Base-by-base conservation (phyloP, 208 protist species). In the Trypanosoma lewisi region DNA sequence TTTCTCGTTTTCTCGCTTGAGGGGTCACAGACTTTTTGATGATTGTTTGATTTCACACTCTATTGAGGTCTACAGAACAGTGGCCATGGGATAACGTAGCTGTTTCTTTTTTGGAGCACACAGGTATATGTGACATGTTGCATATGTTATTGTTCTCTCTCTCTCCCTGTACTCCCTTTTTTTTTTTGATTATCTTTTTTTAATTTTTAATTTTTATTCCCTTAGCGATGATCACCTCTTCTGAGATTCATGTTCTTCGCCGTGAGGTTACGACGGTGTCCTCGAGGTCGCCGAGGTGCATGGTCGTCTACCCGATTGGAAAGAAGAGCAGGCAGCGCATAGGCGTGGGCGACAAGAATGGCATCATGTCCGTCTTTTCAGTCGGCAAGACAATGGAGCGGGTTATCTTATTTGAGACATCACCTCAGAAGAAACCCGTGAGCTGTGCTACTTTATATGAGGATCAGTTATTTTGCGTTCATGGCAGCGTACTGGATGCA, bases 391-490 rank as follows among this genome's bases (percentile, higher is more conserved):
- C 52, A 8, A 60, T 79, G 37, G 80, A 93, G 39, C 65, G 67
- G 2, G 72, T 79, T 47, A 14, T 60, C 6, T 67, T 65, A 48
- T 92, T 94, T 69, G 63, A 77, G 12, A 85, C 81, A 31, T 54
- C 69, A 21, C 49, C 70, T 31, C 63, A 63, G 34, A 33, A 63
- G 7, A 77, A 69, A 19, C 70, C 80, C 12, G 76, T 96, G 31
- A 76, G 67, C 21, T 82, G 81, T 41, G 70, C 78, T 25, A 82
- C 78, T 1, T 60, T 96, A 7, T 93, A 78, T 67, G 71, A 70
- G 34, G 87, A 95, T 47, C 87, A 94, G 52, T 70, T 92, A 21
- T 96, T 96, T 62, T 83, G 85, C 52, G 73, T 93, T 19, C 71
- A 75, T 37, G 88, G 88, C 23, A 85, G 78, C 54, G 55, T 74